Evolutionary conservation across 331 rosid genomes (phyloP).

Genomic region (Prunus yedoensis): DNA sequence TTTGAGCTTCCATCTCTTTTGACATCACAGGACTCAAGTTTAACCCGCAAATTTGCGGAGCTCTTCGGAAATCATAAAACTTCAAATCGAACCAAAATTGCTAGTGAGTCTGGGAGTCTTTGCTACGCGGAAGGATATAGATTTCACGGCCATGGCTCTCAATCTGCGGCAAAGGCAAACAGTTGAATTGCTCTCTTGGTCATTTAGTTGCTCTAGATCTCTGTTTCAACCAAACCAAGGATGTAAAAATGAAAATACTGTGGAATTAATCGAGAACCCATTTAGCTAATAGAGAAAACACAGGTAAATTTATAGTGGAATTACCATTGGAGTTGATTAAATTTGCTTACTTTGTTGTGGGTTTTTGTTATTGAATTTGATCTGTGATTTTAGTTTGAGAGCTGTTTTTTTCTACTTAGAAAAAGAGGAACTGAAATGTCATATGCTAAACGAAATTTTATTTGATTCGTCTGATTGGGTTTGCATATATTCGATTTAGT

Average conservation of each 20-base stretch:
- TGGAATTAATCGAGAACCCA: conserved; percentile 2
- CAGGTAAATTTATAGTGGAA: too few species aligned
- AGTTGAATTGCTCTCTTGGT: conserved; percentile 31
- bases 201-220: conserved; percentile 17
- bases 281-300: background rate
- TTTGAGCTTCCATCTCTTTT: too few species aligned
- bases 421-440: too few species aligned
- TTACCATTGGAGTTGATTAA: too few species aligned
- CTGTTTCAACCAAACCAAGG: background rate
- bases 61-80: background rate
- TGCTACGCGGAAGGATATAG: background rate
- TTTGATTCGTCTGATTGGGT: background rate
- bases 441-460: too few species aligned
- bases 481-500: background rate
- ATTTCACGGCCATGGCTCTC: conserved; percentile 51
- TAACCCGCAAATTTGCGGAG: conserved; percentile 12
- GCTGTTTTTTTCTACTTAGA: too few species aligned
- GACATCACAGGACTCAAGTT: too few species aligned
- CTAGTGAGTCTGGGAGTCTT: background rate
- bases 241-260: background rate
- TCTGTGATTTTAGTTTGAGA: too few species aligned
- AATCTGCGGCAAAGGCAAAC: conserved; percentile 78
- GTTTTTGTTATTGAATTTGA: too few species aligned
- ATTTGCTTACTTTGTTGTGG: too few species aligned
- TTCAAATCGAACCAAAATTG: background rate